phyloP scores from a whole-genome alignment of 106 monocot species.

The Allium fistulosum region DNA sequence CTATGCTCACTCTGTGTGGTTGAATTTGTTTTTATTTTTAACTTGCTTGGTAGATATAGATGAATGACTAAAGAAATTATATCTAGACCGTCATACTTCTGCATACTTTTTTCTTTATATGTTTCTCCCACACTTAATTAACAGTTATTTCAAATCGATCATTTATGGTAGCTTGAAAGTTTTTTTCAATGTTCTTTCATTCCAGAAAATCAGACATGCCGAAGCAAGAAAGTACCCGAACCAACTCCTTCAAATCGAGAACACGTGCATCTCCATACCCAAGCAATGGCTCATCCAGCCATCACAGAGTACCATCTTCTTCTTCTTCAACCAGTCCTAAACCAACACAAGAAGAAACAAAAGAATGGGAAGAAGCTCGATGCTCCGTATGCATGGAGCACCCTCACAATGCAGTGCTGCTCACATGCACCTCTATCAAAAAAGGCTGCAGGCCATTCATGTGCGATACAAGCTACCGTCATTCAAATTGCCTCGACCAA shows the following conservation, averaged over 20 bases:
- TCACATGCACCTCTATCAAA: slow-evolving; percentile 53
- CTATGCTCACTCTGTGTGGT: too few relatives aligned
- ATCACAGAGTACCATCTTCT: slow-evolving; percentile 6
- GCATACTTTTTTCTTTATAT: too few relatives aligned
- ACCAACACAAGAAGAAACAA: slow-evolving; percentile 19
- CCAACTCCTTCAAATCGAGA: slow-evolving; percentile 44
- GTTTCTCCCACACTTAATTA: too few relatives aligned
- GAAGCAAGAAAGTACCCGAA: slow-evolving; percentile 61
- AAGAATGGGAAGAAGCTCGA: slow-evolving; percentile 72
- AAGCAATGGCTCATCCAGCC: slow-evolving; percentile 19
- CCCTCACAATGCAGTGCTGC: slow-evolving; percentile 95
- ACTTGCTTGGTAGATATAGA: too few relatives aligned
- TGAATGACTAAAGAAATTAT: too few relatives aligned
- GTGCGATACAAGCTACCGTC: slow-evolving; percentile 90
- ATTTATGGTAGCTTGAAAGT: too few relatives aligned
- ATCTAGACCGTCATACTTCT: too few relatives aligned
- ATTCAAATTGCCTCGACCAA: slow-evolving; percentile 94
- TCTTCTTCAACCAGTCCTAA: slow-evolving; percentile 15
- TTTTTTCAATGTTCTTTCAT: background rate
- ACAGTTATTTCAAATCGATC: too few relatives aligned
- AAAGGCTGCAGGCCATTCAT: slow-evolving; percentile 87
- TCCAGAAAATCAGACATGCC: slow-evolving; percentile 34
- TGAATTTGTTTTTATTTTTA: too few relatives aligned
- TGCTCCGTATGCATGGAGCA: slow-evolving; percentile 95
- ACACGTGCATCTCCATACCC: slow-evolving; percentile 40